Percentiles rank a stretch among this genome's conserved stretches.
Conservation (phyloP, 2,329 filamentous ascomycete genomes). For the Calycina marina region DNA sequence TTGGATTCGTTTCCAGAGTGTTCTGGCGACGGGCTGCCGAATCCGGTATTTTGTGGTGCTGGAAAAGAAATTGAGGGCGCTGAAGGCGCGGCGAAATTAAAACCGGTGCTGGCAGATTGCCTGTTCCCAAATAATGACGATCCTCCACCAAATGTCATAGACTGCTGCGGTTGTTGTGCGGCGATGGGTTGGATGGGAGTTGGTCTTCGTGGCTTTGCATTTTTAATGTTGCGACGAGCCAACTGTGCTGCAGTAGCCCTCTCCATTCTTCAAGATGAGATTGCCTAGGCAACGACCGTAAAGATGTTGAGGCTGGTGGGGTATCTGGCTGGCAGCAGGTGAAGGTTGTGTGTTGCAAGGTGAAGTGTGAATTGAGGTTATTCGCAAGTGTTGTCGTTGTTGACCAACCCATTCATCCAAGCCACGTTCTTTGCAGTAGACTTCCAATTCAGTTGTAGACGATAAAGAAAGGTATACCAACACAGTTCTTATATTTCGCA, state of each 20-base stretch:
- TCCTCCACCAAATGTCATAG: conserved; percentile 7
- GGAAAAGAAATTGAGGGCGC: conserved; percentile 7
- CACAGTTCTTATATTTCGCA: too few species aligned
- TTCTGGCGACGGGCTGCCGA: not conserved
- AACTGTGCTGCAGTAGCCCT: conserved; percentile 22
- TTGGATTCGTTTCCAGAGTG: conserved; percentile 3
- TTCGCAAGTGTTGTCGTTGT: too few species aligned
- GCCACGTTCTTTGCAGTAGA: too few species aligned
- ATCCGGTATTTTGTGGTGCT: conserved; percentile 3
- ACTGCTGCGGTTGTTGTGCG: conserved; percentile 4
- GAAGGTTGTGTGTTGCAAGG: too few species aligned
- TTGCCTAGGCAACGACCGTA: not conserved
- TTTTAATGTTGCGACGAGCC: conserved; percentile 19
- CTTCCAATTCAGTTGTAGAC: too few species aligned
- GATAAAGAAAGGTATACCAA: too few species aligned
- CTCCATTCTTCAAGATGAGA: conserved; percentile 10
- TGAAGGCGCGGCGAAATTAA: conserved; percentile 12
- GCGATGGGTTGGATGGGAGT: conserved; percentile 1
- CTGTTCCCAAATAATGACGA: conserved; percentile 19
- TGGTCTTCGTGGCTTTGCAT: conserved; percentile 5
- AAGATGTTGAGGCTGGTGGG: not conserved
- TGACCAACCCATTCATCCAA: too few species aligned
- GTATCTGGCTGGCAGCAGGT: too few species aligned
- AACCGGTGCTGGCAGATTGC: conserved; percentile 13
- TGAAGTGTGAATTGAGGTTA: too few species aligned